Evolutionary conservation across 2,329 filamentous ascomycete species (phyloP).

Genomic region (Elsinoe ampelina): DNA sequence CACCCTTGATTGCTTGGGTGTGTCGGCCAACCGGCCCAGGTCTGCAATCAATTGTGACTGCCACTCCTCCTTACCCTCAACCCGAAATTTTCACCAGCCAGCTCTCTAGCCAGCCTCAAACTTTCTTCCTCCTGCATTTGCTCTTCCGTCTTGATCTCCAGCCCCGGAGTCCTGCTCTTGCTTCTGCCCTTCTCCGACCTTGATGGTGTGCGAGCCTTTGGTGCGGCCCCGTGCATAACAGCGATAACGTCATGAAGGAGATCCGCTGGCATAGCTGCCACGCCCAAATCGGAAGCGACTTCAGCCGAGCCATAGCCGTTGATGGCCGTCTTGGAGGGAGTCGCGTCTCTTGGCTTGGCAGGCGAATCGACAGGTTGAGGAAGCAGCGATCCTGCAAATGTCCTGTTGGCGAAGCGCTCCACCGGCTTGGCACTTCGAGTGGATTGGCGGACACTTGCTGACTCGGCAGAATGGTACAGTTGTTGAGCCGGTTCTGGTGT

Average conservation of each 20-base stretch:
- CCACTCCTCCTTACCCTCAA: slow-evolving; percentile 20
- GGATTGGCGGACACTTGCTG: slow-evolving; percentile 15
- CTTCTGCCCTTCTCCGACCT: slow-evolving; percentile 17
- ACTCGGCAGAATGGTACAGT: background rate
- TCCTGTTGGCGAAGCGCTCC: slow-evolving; percentile 15
- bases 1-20: no score
- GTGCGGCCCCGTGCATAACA: background rate
- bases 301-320: no score
- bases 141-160: slow-evolving; percentile 19
- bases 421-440: slow-evolving; percentile 16
- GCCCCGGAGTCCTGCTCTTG: slow-evolving; percentile 23
- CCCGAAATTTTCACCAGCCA: slow-evolving; percentile 26
- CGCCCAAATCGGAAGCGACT: background rate
- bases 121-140: slow-evolving; percentile 21
- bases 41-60: background rate
- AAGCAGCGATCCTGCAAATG: slow-evolving; percentile 3
- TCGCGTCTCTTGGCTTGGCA: slow-evolving; percentile 12
- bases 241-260: background rate
- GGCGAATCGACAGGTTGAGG: slow-evolving; percentile 12
- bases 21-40: background rate
- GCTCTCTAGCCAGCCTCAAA: slow-evolving; percentile 24
- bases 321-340: background rate
- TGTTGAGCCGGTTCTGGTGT: slow-evolving; percentile 4
- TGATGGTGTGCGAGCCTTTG: background rate
- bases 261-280: background rate